Conservation (phyloP, 345 rosid species). For the Syzygium aqueum region DNA sequence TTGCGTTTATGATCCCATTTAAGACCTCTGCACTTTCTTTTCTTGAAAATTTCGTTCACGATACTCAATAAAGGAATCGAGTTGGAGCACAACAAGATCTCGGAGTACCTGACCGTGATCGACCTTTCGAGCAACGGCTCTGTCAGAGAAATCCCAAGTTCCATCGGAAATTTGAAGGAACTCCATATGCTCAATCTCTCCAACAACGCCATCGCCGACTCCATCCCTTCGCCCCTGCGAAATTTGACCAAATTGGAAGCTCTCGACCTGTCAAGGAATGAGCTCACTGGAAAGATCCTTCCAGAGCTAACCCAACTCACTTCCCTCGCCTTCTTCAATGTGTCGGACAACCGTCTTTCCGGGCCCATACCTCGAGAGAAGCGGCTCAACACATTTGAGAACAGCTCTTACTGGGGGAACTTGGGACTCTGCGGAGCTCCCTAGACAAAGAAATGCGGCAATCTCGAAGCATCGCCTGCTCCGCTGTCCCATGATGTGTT, state of each 20-base stretch:
- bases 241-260: background rate
- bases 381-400: constrained; percentile 2
- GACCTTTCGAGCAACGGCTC: constrained; percentile 3
- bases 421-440: constrained; percentile 1
- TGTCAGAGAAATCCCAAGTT: background rate
- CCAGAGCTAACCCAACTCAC: background rate
- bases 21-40: background rate
- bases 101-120: background rate
- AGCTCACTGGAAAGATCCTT: constrained; percentile 2
- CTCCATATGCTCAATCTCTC: constrained; percentile 1
- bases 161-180: background rate
- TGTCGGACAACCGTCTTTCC: background rate
- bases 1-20: background rate
- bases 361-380: constrained; percentile 3
- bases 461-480: background rate
- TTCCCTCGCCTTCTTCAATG: background rate
- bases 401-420: background rate
- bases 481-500: background rate
- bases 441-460: background rate
- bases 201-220: background rate
- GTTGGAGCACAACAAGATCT: background rate
- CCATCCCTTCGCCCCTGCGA: background rate
- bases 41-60: background rate
- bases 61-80: background rate
- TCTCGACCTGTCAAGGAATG: constrained; percentile 3